Percentiles rank a stretch among this genome's conserved stretches.
phyloP scores from a whole-genome alignment of 2,329 filamentous ascomycete species.

The Amphichorda felina region DNA sequence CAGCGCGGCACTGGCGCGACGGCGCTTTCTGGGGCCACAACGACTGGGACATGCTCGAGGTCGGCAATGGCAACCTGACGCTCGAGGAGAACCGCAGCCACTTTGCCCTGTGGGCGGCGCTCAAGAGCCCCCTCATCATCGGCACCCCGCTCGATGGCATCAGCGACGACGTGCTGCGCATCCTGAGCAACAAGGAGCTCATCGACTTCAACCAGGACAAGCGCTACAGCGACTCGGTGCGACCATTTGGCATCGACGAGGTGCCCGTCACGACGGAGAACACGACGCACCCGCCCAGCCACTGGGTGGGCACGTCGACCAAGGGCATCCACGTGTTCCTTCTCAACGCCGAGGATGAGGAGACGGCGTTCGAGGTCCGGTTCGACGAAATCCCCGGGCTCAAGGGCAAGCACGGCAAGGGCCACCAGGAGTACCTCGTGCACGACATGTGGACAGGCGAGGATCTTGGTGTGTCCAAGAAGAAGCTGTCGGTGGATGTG shows the following conservation, averaged over 20 bases:
- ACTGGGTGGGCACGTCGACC: constrained; percentile 28
- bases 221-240: constrained; percentile 22
- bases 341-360: constrained; percentile 24
- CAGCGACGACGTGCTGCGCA: constrained; percentile 17
- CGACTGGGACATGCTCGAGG: constrained; percentile 36
- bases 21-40: constrained; percentile 33
- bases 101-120: constrained; percentile 35
- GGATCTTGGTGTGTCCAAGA: constrained; percentile 19
- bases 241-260: constrained; percentile 30
- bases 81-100: constrained; percentile 31
- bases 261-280: constrained; percentile 32
- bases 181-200: constrained; percentile 26
- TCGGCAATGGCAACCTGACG: constrained; percentile 35
- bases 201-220: constrained; percentile 32
- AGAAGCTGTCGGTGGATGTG: constrained; percentile 12
- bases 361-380: constrained; percentile 17
- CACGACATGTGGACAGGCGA: constrained; percentile 31
- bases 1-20: constrained; percentile 25
- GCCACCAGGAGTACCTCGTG: constrained; percentile 22
- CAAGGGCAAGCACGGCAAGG: constrained; percentile 2
- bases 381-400: constrained; percentile 30
- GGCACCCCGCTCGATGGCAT: constrained; percentile 26
- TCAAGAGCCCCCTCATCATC: constrained; percentile 36
- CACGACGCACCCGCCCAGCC: constrained; percentile 30
- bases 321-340: constrained; percentile 29